A percentile compares a stretch with the other conserved stretches of the same genome.
phyloP scores from a whole-genome alignment of 192 early-diverging fungal species.

The Anaeromyces robustus region DNA sequence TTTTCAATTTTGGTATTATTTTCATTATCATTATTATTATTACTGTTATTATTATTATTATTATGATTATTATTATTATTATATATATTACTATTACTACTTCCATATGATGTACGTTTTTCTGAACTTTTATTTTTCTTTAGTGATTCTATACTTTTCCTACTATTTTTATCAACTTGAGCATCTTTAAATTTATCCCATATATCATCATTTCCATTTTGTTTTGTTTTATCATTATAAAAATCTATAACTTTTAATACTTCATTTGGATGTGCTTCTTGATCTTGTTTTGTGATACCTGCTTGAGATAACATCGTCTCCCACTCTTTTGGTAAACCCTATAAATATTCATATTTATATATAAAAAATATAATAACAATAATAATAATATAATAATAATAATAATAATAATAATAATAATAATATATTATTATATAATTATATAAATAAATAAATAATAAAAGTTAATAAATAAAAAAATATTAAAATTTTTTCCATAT shows the following conservation, averaged over 20 bases:
- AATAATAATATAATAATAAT: conserved; percentile 18
- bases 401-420: conserved; percentile 5
- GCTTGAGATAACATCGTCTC: conserved; percentile 75
- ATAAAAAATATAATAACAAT: background rate
- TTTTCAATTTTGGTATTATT: too few species aligned
- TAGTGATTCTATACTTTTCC: background rate
- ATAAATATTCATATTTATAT: conserved; percentile 3
- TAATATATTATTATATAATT: too few species aligned
- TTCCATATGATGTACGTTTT: too few species aligned
- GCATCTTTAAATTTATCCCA: conserved; percentile 26
- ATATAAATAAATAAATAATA: background rate
- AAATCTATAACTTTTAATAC: conserved; percentile 72
- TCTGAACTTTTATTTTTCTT: too few species aligned
- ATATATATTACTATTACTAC: too few species aligned
- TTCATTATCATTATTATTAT: too few species aligned
- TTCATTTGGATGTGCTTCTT: conserved; percentile 78
- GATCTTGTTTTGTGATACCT: conserved; percentile 87
- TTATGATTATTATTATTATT: too few species aligned
- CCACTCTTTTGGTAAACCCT: conserved; percentile 94
- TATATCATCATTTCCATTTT: conserved; percentile 16
- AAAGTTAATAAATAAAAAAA: too few species aligned
- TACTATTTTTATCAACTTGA: background rate
- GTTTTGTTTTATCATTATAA: conserved; percentile 45
- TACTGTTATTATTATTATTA: too few species aligned
- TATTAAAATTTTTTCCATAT: too few species aligned